Conservation (phyloP, 2,329 filamentous ascomycete genomes). For the Fusarium anguioides region DNA sequence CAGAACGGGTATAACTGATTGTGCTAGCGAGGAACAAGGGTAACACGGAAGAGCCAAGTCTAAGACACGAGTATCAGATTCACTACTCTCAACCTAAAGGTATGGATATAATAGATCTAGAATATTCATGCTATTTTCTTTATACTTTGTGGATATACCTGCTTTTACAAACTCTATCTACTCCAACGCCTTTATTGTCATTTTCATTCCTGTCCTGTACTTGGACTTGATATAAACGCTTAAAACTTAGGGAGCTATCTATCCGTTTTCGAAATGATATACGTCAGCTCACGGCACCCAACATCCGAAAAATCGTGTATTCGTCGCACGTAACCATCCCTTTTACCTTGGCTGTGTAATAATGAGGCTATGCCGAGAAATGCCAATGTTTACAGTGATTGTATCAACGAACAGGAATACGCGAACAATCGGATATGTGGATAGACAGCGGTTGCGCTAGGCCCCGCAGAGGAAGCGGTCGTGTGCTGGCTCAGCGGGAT, state of each 20-base stretch:
- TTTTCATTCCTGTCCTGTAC: slow-evolving; percentile 1
- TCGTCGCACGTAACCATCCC: neutral
- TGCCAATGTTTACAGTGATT: slow-evolving; percentile 16
- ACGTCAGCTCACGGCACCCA: slow-evolving; percentile 28
- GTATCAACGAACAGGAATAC: slow-evolving; percentile 1
- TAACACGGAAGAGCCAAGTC: neutral
- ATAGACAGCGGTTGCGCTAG: slow-evolving; percentile 22
- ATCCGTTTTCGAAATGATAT: slow-evolving; percentile 13
- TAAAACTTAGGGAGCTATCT: slow-evolving; percentile 7
- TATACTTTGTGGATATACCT: neutral
- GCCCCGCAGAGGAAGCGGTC: slow-evolving; percentile 19
- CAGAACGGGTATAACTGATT: slow-evolving; percentile 6
- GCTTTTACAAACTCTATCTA: slow-evolving; percentile 1
- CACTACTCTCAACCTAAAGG: too few relatives aligned
- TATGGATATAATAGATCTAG: neutral
- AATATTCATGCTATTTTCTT: neutral
- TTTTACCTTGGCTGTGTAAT: slow-evolving; percentile 29
- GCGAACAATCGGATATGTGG: slow-evolving; percentile 15
- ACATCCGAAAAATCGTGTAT: slow-evolving; percentile 7
- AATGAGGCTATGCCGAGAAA: slow-evolving; percentile 14
- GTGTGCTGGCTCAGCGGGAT: slow-evolving; percentile 26
- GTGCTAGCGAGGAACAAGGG: neutral
- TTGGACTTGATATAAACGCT: neutral
- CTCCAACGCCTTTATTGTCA: neutral
- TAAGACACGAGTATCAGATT: slow-evolving; percentile 3